Conservation (phyloP, 306 rosid genomes). For the Citrullus mucosospermus region DNA sequence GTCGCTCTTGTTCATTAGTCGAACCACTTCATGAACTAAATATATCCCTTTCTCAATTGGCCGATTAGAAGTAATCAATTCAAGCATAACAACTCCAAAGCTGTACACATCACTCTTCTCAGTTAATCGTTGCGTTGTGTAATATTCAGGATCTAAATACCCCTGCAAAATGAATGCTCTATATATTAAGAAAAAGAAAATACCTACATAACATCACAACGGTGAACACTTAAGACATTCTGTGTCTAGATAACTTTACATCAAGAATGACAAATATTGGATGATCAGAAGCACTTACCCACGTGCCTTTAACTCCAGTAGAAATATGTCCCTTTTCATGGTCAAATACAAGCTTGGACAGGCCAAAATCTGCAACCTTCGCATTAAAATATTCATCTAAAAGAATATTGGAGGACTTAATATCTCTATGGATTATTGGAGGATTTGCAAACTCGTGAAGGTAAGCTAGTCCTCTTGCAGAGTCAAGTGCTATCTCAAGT, state of each 20-base stretch:
- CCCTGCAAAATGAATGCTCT: constrained; percentile 29
- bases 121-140: constrained; percentile 27
- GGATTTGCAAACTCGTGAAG: constrained; percentile 35
- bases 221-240: not conserved
- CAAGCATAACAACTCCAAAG: constrained; percentile 66
- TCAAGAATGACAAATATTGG: not conserved
- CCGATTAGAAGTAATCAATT: constrained; percentile 49
- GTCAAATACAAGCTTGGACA: constrained; percentile 54
- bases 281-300: constrained; percentile 19
- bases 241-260: not conserved
- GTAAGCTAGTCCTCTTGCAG: constrained; percentile 71
- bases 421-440: constrained; percentile 70
- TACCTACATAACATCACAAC: not conserved
- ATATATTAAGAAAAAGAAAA: not conserved
- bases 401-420: constrained; percentile 68
- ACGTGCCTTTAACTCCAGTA: constrained; percentile 78
- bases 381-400: constrained; percentile 52
- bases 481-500: constrained; percentile 47
- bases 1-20: constrained; percentile 32
- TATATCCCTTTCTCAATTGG: constrained; percentile 59
- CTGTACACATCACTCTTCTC: constrained; percentile 82
- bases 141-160: constrained; percentile 54
- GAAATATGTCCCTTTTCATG: constrained; percentile 37
- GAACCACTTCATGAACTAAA: constrained; percentile 50
- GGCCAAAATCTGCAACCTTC: constrained; percentile 80